Percentiles rank a stretch among this genome's conserved stretches.
These are phyloP conservation scores for Sapria himalayana DNA, from an alignment of 345 rosid genomes.

Conservation along the genomic window DNA sequence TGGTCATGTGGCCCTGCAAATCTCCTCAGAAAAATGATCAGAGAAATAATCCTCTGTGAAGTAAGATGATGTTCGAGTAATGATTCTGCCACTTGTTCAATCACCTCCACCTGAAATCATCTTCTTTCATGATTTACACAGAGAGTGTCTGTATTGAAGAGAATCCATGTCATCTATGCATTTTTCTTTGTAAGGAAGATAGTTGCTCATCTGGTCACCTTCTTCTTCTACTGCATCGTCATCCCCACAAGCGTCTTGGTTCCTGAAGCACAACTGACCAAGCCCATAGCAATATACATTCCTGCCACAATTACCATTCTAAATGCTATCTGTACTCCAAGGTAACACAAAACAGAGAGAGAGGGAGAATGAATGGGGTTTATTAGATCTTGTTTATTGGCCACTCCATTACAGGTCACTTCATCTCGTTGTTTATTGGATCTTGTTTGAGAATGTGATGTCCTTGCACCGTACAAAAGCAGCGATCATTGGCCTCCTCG, in stretches of 20 bases:
- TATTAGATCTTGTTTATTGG: too few relatives aligned
- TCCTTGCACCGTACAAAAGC: slow-evolving; percentile 31
- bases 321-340: slow-evolving; percentile 25
- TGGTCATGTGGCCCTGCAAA: slow-evolving; percentile 48
- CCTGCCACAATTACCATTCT: slow-evolving; percentile 30
- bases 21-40: slow-evolving; percentile 35
- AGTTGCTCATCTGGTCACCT: slow-evolving; percentile 23
- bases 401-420: slow-evolving; percentile 24
- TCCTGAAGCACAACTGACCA: slow-evolving; percentile 25
- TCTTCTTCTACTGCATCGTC: slow-evolving; percentile 34
- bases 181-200: slow-evolving; percentile 34
- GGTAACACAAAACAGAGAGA: slow-evolving; percentile 10
- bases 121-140: slow-evolving; percentile 3
- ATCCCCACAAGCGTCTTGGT: slow-evolving; percentile 26
- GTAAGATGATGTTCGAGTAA: slow-evolving; percentile 9
- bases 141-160: slow-evolving; percentile 30
- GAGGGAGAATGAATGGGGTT: too few relatives aligned
- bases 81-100: not conserved
- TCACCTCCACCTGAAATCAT: not conserved
- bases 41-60: slow-evolving; percentile 22
- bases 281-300: slow-evolving; percentile 26
- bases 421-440: slow-evolving; percentile 33
- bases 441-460: slow-evolving; percentile 34
- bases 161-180: slow-evolving; percentile 24
- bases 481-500: slow-evolving; percentile 24